These are phyloP conservation scores for Acaromyces ingoldii DNA, from an alignment of 1,284 basidiomycete genomes.

Conservation along the genomic window DNA sequence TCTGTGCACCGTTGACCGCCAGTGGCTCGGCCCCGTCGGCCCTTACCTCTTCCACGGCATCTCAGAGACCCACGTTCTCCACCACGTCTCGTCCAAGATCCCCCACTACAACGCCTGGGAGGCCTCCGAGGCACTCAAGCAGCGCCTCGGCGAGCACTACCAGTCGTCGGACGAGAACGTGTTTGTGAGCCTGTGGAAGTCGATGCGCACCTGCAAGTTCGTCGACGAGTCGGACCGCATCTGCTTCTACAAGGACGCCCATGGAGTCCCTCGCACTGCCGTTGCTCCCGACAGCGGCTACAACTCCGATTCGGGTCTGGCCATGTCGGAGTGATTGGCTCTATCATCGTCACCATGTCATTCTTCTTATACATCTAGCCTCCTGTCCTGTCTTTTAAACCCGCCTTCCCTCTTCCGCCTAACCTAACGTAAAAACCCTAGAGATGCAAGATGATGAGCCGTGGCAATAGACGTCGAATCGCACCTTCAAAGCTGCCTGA, in stretches of 20 bases:
- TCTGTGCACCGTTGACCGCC: conserved; percentile 85
- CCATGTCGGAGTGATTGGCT: conserved; percentile 41
- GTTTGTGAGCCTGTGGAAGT: conserved; percentile 56
- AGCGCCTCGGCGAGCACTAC: conserved; percentile 64
- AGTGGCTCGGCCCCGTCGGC: conserved; percentile 62
- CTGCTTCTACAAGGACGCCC: conserved; percentile 45
- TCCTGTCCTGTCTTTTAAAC: too few species aligned
- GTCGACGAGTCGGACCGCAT: conserved; percentile 46
- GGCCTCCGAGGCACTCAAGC: conserved; percentile 80
- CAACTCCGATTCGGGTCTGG: conserved; percentile 45
- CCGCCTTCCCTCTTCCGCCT: too few species aligned
- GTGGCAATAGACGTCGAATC: too few species aligned
- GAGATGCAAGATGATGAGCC: too few species aligned
- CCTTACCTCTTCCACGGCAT: conserved; percentile 57
- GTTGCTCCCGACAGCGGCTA: conserved; percentile 28
- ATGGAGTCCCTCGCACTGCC: conserved; percentile 40
- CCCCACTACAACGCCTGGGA: conserved; percentile 67
- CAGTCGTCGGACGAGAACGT: conserved; percentile 57
- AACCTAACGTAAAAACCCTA: too few species aligned
- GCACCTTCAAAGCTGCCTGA: too few species aligned
- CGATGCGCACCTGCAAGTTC: conserved; percentile 54
- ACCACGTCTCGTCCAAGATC: conserved; percentile 51
- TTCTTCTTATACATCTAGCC: too few species aligned
- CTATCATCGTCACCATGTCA: too few species aligned
- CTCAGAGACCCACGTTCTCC: conserved; percentile 48